Evolutionary conservation across 768 basidiomycete genomes (phyloP).

Genomic region (Gymnopilus junonius): DNA sequence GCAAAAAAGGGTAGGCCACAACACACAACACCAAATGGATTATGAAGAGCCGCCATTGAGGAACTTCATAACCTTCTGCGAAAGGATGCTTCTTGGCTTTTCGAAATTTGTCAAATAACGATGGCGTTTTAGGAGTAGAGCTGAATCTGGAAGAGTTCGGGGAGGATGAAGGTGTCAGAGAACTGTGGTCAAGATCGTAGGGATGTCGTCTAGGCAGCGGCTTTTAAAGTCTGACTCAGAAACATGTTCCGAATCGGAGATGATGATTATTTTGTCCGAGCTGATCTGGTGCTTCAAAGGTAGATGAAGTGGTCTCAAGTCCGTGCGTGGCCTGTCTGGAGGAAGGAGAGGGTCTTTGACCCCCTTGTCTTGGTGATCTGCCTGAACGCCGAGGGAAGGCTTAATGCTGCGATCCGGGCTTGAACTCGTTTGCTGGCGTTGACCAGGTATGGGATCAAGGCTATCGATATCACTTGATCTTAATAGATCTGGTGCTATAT

Average conservation of each 20-base stretch:
- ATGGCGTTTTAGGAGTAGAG: neutral
- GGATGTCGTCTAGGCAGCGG: neutral
- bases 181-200: neutral
- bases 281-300: neutral
- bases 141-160: neutral
- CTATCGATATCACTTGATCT: neutral
- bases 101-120: neutral
- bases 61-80: constrained; percentile 34
- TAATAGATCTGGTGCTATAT: neutral
- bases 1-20: constrained; percentile 37
- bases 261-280: neutral
- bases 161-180: neutral
- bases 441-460: neutral
- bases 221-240: neutral
- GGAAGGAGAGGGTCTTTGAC: neutral
- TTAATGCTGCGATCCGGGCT: neutral
- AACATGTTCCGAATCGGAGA: neutral
- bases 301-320: neutral
- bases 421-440: neutral
- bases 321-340: neutral
- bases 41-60: constrained; percentile 33
- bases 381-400: neutral
- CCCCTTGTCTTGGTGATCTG: neutral
- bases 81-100: constrained; percentile 30
- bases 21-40: constrained; percentile 36